Base-by-base conservation (phyloP, 371 early-diverging fungal genomes). In the Mucor saturninus region DNA sequence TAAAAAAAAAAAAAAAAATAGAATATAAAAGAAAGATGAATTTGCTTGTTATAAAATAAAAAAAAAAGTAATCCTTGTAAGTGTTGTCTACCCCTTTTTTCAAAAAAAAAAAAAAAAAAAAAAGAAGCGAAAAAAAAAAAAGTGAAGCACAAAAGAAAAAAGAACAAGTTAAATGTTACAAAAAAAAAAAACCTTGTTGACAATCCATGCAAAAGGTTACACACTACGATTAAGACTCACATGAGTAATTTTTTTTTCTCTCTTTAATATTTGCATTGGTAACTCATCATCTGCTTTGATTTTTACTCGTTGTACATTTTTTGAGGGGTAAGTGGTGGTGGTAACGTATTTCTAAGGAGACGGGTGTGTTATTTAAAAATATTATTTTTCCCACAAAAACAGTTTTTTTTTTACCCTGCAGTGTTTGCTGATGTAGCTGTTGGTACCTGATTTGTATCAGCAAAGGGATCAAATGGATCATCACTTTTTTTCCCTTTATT, bases 391-490 rank as follows among this genome's bases (percentile, higher is more conserved):
- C 21, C 21, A 21, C 21, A 21, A 21, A 21, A 21, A 21, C 21
- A 21, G 1, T 46, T 28, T 6, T 49, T 28, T 14, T 13, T 40
- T 72, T 74, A 74, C 79, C 70, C 68, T 71, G 71, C 65, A 60
- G 62, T 61, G 26, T 53, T 60, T 21, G 62, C 58, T 60, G 67
- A 38, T 40, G 57, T 42, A 48, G 38, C 13, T 5, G 30, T 13
- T 7, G 11, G 55, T 48, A 45, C 65, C 29, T 65, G 58, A 45
- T 64, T 59, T 39, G 66, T 61, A 64, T 79, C 79, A 45, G 74
- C 68, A 59, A 79, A 79, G 28, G 79, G 79, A 65, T 79, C 73
- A 67, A 79, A 79, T 31, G 79, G 76, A 53, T 76, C 76, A 32
- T 54, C 49, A 37, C 50, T 61, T 39, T 28, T 50, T 39, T 29